Conservation (phyloP, 1,139 yeast genomes). For the Candida sojae region DNA sequence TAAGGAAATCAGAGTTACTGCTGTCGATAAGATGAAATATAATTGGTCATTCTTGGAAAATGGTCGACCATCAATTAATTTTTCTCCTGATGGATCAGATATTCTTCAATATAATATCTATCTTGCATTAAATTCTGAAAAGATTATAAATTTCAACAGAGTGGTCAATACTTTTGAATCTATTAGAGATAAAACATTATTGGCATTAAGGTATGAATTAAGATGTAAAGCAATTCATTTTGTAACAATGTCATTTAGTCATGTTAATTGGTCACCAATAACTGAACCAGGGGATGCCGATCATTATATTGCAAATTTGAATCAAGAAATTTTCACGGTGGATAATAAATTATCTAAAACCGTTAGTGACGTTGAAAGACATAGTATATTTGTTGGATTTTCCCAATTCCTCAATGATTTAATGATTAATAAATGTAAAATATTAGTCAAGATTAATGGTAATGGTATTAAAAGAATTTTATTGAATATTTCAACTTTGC, state of each 20-base stretch:
- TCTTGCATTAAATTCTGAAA: conserved; percentile 38
- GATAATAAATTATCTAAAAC: conserved; percentile 42
- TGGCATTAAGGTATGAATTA: conserved; percentile 66
- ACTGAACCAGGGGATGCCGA: conserved; percentile 68
- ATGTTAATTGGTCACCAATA: conserved; percentile 44
- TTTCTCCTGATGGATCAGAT: conserved; percentile 22
- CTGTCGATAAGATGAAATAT: conserved; percentile 49
- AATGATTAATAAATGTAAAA: conserved; percentile 60
- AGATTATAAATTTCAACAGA: conserved; percentile 48
- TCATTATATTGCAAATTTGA: conserved; percentile 57
- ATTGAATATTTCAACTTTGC: conserved; percentile 70
- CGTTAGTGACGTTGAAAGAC: conserved; percentile 28
- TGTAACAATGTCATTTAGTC: conserved; percentile 49
- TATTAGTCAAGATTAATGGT: conserved; percentile 56
- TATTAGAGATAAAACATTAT: conserved; percentile 50
- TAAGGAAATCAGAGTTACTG: conserved; percentile 21
- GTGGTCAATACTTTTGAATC: conserved; percentile 45
- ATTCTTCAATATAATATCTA: conserved; percentile 27
- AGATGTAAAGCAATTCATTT: conserved; percentile 63
- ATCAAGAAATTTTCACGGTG: conserved; percentile 55
- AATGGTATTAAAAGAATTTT: conserved; percentile 69
- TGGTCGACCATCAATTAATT: conserved; percentile 31
- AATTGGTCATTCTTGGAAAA: conserved; percentile 61
- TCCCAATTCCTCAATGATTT: conserved; percentile 57
- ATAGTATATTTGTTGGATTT: conserved; percentile 51